Percentiles rank a stretch among this genome's conserved stretches.
Evolutionary conservation across 257 asterid genomes (phyloP).

Genomic region (Nicotiana noctiflora): DNA sequence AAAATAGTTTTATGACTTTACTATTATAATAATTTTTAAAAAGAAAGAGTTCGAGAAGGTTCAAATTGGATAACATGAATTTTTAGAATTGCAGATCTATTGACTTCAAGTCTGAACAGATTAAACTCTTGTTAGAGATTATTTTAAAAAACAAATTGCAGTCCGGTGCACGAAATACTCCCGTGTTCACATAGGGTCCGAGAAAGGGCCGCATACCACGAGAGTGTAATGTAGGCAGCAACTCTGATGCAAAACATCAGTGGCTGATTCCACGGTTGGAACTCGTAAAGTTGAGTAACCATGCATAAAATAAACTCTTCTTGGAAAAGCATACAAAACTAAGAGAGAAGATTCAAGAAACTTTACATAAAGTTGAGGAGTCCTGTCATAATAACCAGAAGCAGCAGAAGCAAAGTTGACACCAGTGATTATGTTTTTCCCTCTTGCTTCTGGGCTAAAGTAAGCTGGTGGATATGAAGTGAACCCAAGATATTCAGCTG

Average conservation of each 20-base stretch:
- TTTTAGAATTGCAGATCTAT: no score
- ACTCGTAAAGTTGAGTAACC: neutral
- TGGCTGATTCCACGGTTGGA: no score
- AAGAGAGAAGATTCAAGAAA: neutral
- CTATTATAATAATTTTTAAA: neutral
- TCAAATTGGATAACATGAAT: no score
- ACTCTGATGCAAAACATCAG: no score
- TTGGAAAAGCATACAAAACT: neutral
- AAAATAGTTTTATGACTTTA: neutral
- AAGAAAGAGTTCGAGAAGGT: no score
- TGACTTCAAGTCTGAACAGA: no score
- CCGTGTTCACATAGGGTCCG: no score
- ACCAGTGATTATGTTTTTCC: conserved; percentile 46
- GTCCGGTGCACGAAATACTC: no score
- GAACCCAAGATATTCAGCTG: conserved; percentile 87
- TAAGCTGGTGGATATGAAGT: conserved; percentile 71
- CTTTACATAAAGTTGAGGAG: conserved; percentile 59
- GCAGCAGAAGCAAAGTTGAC: conserved; percentile 91
- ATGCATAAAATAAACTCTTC: neutral
- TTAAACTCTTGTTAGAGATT: no score
- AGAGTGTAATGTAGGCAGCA: no score
- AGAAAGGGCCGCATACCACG: no score
- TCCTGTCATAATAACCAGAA: conserved; percentile 73
- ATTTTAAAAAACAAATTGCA: no score
- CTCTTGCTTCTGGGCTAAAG: conserved; percentile 55